Evolutionary conservation across 306 rosid genomes (phyloP), one percentile per base, ranked within the genome.

Genomic region (Abrus pulchellus): DNA sequence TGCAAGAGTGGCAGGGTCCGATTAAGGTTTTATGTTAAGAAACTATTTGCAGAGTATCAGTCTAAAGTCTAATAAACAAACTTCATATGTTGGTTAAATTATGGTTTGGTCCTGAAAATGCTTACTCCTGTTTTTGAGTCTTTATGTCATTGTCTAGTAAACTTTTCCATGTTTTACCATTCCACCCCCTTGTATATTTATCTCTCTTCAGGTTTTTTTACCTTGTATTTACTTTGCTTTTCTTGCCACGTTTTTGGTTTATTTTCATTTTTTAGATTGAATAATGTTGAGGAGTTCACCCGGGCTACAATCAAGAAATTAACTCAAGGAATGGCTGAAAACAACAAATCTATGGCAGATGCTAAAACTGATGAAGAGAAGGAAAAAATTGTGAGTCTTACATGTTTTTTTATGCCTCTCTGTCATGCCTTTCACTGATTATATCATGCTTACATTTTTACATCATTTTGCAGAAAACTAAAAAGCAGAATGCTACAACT

Each of bases 311-410:
- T 92, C 85, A 96, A 89, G 93, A 96, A 96, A 78, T 87, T 96
- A 85, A 96, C 98, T 67, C 99, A 96, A 78, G 99, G 98, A 85
- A 92, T 93, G 98, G 97, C 92, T 61, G 96, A 90, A 83, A 92
- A 90, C 85, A 95, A 88, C 85, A 93, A 93, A 88, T 89, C 98
- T 14, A 88, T 96, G 97, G 92, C 98, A 40, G 87, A 90, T 76
- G 99, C 99, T 78, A 96, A 93, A 87, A 88, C 99, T 59, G 93
- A 93, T 9, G 98, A 96, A 85, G 99, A 91, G 32, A 96, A 93
- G 87, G 88, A 88, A 73, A 86, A 49, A 74, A 88, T 96, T 86
- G 98, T 93, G 84, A 89, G 98, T 92, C 55, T 62, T 52, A 36
- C 60, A 33, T 60, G 32, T 68, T 80, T 29, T 74, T 80, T 29